phyloP scores from a whole-genome alignment of 495 filamentous ascomycete species.

The Neurospora sp. region DNA sequence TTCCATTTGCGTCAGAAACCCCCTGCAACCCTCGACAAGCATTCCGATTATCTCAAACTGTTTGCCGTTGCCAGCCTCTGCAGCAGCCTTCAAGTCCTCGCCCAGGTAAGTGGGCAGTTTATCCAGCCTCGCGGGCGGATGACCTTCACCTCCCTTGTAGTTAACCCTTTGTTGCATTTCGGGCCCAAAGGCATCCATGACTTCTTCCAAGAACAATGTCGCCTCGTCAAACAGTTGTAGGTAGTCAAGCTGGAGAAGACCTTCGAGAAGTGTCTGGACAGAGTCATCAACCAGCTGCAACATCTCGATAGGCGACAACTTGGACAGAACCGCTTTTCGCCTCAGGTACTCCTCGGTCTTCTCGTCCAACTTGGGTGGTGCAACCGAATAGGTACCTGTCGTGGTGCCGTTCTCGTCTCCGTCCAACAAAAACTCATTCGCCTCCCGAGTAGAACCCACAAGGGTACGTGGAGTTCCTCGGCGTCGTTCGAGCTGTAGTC shows the following conservation, averaged over 20 bases:
- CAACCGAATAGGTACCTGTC: neutral
- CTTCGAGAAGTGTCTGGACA: constrained; percentile 12
- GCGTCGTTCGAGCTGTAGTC: neutral
- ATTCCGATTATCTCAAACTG: neutral
- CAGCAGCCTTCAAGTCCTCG: neutral
- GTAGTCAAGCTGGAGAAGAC: constrained; percentile 15
- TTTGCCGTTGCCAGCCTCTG: neutral
- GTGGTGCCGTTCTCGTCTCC: neutral
- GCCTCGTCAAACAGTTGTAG: constrained; percentile 11
- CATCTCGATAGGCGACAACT: constrained; percentile 12
- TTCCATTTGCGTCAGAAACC: neutral
- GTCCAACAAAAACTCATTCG: neutral
- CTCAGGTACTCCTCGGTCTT: neutral
- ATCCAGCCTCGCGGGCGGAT: neutral
- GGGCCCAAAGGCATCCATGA: neutral
- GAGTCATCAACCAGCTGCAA: constrained; percentile 13
- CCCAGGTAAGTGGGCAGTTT: neutral
- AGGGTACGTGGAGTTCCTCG: neutral
- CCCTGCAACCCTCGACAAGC: neutral
- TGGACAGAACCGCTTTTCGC: neutral
- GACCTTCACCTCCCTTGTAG: neutral
- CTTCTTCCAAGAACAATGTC: neutral
- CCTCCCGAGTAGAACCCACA: neutral
- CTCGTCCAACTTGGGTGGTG: neutral
- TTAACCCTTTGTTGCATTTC: neutral